A percentile compares a stretch with the other conserved stretches of the same genome.
These are phyloP conservation scores for Clarireedia monteithiana DNA, from an alignment of 2,329 filamentous ascomycete species.

Conservation along the genomic window DNA sequence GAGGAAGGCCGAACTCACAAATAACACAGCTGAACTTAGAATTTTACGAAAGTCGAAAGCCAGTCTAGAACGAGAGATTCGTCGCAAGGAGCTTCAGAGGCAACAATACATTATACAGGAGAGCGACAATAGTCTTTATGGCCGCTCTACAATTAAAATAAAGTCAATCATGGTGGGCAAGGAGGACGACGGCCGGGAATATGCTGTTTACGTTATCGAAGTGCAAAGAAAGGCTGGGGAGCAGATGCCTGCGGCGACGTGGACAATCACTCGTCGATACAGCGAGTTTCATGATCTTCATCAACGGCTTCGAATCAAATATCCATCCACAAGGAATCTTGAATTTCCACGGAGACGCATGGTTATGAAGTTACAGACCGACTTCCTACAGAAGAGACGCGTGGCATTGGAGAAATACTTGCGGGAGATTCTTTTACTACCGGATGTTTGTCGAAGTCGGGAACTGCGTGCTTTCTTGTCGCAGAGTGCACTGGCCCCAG, in stretches of 20 bases:
- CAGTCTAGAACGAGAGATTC: constrained; percentile 85
- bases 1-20: constrained; percentile 91
- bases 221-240: constrained; percentile 86
- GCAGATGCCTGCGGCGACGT: constrained; percentile 92
- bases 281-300: constrained; percentile 96
- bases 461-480: constrained; percentile 91
- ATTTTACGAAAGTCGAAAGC: constrained; percentile 91
- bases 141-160: constrained; percentile 81
- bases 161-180: constrained; percentile 87
- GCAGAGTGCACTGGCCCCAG: constrained; percentile 67
- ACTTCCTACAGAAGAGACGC: constrained; percentile 87
- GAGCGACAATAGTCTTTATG: constrained; percentile 94
- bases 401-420: constrained; percentile 80
- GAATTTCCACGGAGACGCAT: constrained; percentile 89
- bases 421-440: constrained; percentile 70
- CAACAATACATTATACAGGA: constrained; percentile 98
- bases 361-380: constrained; percentile 93
- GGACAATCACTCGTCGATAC: constrained; percentile 87
- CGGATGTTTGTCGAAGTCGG: constrained; percentile 88
- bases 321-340: constrained; percentile 78
- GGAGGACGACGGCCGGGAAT: constrained; percentile 89
- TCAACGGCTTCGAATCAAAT: constrained; percentile 75
- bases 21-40: constrained; percentile 87
- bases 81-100: constrained; percentile 87
- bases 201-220: constrained; percentile 86